Evolutionary conservation across 768 basidiomycete species (phyloP), one percentile per base, ranked within the genome.

Genomic region (Nidularia pulvinata): DNA sequence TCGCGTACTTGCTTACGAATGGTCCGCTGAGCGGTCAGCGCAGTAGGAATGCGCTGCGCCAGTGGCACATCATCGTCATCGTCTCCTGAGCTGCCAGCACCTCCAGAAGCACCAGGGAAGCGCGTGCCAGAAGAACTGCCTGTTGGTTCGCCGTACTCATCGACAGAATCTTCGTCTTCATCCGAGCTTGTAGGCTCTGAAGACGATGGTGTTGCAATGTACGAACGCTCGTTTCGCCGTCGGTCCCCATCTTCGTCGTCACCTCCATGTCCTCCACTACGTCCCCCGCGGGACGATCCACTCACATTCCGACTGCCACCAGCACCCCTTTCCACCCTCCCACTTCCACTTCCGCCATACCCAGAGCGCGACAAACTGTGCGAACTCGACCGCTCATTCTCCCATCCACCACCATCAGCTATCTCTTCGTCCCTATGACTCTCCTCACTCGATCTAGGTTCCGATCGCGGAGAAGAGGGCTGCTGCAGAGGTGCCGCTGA

Each of bases 41-140:
- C 94, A 1, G 85, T 87, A 4, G 93, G 94, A 51, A 93, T 91
- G 33, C 86, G 78, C 57, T 82, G 84, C 2, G 93, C 94, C 13
- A 96, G 78, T 1, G 94, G 94, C 1, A 93, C 75, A 59, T 96
- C 88, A 64, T 96, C 93, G 51, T 91, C 85, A 37, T 80, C 76
- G 25, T 30, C 25, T 30, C 25, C 25, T 33, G 69, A 69, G 33
- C 22, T 33, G 16, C 22, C 48, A 25, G 11, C 13, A 14, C 11
- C 6, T 13, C 48, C 14, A 11, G 51, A 52, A 9, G 30, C 37
- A 25, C 14, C n/a, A 44, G 22, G 48, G 48, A 49, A 49, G 7
- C 48, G 32, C 3, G 48, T 47, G 16, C 11, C 30, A 11, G 35
- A 9, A 22, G 39, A 30, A 22, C 45, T 34, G 25, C 19, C 42